Conservation (phyloP, 108 stramenopile genomes). For the Nitzschia sp. region DNA sequence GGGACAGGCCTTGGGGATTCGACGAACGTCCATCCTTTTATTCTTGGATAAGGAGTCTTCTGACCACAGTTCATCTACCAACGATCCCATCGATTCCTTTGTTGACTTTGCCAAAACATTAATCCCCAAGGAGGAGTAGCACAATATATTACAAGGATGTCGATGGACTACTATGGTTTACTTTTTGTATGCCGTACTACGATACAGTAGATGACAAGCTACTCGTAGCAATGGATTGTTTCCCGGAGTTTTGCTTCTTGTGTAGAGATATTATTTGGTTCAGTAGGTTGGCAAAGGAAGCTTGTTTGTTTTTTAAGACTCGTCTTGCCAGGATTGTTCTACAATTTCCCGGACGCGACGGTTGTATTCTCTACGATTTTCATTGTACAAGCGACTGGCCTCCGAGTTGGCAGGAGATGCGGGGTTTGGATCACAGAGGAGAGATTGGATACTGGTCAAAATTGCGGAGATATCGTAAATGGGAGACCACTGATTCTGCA, state of each 20-base stretch:
- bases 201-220: too few relatives aligned
- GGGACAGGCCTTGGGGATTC: conserved; percentile 48
- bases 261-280: too few relatives aligned
- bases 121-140: not conserved
- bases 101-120: conserved; percentile 6
- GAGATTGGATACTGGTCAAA: conserved; percentile 97
- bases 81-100: conserved; percentile 13
- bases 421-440: conserved; percentile 99
- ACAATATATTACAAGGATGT: too few relatives aligned
- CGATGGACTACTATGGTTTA: too few relatives aligned
- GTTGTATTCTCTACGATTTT: conserved; percentile 98
- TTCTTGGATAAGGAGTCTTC: conserved; percentile 31
- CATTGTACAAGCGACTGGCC: conserved; percentile 95
- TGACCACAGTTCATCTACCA: not conserved
- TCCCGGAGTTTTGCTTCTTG: too few relatives aligned
- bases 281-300: not conserved
- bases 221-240: too few relatives aligned
- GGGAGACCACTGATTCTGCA: conserved; percentile 99
- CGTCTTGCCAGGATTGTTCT: conserved; percentile 91
- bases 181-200: too few relatives aligned
- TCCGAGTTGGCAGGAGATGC: conserved; percentile 95
- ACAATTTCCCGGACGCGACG: conserved; percentile 97
- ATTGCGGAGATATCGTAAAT: conserved; percentile 99
- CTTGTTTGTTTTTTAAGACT: conserved; percentile 20
- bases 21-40: conserved; percentile 45